Conservation (phyloP, 192 early-diverging fungal species). For the Gonapodya sp. region DNA sequence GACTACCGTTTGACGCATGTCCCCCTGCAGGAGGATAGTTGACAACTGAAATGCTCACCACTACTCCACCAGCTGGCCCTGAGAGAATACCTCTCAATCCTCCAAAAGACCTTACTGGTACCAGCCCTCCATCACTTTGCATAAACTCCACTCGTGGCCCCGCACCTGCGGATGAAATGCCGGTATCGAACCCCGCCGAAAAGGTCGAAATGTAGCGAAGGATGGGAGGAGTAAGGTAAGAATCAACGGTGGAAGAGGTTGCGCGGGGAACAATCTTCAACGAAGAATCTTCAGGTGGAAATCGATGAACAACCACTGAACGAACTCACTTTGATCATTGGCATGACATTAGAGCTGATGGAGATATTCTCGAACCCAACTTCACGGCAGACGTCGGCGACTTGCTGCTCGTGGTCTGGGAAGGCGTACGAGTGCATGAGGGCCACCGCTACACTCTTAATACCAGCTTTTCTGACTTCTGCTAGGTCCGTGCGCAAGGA, state of each 20-base stretch:
- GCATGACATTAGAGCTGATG: slow-evolving; percentile 68
- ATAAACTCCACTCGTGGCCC: slow-evolving; percentile 73
- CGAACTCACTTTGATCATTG: slow-evolving; percentile 68
- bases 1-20: too few species aligned
- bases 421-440: slow-evolving; percentile 94
- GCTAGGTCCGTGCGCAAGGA: slow-evolving; percentile 48
- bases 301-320: neutral
- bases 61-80: slow-evolving; percentile 90
- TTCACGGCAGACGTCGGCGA: slow-evolving; percentile 53
- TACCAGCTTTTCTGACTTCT: slow-evolving; percentile 55
- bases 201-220: slow-evolving; percentile 78
- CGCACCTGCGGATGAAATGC: slow-evolving; percentile 32
- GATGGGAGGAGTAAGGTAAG: slow-evolving; percentile 90
- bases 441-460: slow-evolving; percentile 80
- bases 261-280: slow-evolving; percentile 75
- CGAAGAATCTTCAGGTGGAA: neutral
- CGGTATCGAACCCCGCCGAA: slow-evolving; percentile 72
- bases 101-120: slow-evolving; percentile 72
- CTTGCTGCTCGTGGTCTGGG: slow-evolving; percentile 66
- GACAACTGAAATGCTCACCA: slow-evolving; percentile 24
- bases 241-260: slow-evolving; percentile 79
- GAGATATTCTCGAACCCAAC: slow-evolving; percentile 84
- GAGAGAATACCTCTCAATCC: slow-evolving; percentile 88
- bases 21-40: too few species aligned
- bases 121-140: slow-evolving; percentile 93